Conservation (phyloP, 495 filamentous ascomycete genomes). For the Hypoxylon intermedium region DNA sequence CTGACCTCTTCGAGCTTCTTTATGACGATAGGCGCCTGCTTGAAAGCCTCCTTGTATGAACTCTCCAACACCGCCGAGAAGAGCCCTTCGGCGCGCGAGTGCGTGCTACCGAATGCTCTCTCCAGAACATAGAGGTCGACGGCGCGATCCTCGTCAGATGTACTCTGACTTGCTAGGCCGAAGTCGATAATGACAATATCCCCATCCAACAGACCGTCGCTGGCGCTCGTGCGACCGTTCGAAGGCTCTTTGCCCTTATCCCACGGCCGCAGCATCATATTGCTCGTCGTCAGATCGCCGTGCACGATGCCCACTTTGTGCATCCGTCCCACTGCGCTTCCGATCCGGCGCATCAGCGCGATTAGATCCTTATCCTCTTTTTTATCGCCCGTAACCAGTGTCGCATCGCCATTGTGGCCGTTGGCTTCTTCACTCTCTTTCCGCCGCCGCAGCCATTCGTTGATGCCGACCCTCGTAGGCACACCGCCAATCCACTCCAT, state of each 20-base stretch:
- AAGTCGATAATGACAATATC: conserved; percentile 95
- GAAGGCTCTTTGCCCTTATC: conserved; percentile 25
- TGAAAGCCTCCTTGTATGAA: conserved; percentile 55
- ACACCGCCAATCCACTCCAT: conserved; percentile 90
- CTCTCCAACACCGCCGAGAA: conserved; percentile 69
- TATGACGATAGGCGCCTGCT: conserved; percentile 58
- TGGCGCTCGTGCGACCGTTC: conserved; percentile 23
- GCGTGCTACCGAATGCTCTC: conserved; percentile 93
- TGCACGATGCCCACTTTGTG: conserved; percentile 86
- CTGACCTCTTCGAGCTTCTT: conserved; percentile 90
- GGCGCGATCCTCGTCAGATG: conserved; percentile 90
- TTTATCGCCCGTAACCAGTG: conserved; percentile 45
- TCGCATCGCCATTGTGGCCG: conserved; percentile 47
- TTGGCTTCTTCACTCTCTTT: conserved; percentile 38
- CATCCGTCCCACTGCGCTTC: conserved; percentile 75
- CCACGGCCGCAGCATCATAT: conserved; percentile 79
- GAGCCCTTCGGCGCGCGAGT: conserved; percentile 81
- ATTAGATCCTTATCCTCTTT: conserved; percentile 45
- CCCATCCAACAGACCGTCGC: conserved; percentile 58
- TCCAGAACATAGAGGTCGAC: conserved; percentile 98
- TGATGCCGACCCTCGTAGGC: conserved; percentile 71
- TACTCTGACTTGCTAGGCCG: conserved; percentile 81
- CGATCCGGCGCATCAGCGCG: conserved; percentile 74
- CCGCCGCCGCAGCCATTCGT: conserved; percentile 61
- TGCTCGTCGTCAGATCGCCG: conserved; percentile 97